phyloP scores from a whole-genome alignment of 352 stramenopile genomes.

The Globisporangium okanoganense region DNA sequence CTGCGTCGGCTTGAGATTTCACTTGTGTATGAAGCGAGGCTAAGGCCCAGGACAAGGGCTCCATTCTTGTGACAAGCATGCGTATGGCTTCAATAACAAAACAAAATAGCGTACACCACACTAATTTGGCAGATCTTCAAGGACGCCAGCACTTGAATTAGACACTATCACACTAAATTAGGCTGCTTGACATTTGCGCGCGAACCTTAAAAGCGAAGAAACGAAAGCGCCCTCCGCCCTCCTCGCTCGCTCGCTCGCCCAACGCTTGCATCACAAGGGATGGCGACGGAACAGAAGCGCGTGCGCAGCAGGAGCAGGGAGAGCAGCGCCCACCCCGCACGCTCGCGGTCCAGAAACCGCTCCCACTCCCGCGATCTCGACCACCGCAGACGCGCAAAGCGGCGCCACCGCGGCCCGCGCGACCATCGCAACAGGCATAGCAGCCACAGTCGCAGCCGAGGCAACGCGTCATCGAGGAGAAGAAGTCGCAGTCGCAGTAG shows the following conservation, averaged over 20 bases:
- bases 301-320: slow-evolving; percentile 3
- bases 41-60: no score
- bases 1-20: no score
- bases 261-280: no score
- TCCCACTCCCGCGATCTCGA: background rate
- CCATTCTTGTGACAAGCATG: no score
- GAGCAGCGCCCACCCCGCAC: background rate
- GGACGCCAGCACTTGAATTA: no score
- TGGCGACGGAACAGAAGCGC: slow-evolving; percentile 10
- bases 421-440: slow-evolving; percentile 2
- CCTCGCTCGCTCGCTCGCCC: background rate
- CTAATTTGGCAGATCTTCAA: background rate
- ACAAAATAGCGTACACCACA: background rate
- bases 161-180: background rate
- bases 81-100: no score
- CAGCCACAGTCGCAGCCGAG: slow-evolving; percentile 1
- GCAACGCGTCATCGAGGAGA: background rate
- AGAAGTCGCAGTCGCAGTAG: slow-evolving; percentile 6
- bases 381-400: slow-evolving; percentile 1
- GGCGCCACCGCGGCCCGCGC: background rate
- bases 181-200: background rate
- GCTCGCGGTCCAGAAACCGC: background rate
- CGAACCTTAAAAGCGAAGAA: background rate
- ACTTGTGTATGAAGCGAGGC: no score
- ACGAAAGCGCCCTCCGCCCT: background rate